phyloP scores from a whole-genome alignment of 345 rosid genomes.

The Eucalyptus shirleyi region DNA sequence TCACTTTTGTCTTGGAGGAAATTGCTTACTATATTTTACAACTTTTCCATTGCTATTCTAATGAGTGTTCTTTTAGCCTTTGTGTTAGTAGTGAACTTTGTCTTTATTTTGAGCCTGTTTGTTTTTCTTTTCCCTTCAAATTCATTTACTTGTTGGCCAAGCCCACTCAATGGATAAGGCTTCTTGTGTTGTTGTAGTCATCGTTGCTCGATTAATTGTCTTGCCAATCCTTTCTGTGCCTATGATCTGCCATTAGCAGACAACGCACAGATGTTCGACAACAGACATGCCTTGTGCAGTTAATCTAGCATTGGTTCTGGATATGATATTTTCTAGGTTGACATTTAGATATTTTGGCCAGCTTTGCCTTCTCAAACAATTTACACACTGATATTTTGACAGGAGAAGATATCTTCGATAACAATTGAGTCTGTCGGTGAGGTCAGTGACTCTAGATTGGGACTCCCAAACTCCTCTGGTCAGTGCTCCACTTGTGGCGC shows the following conservation, averaged over 20 bases:
- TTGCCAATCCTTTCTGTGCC: background rate
- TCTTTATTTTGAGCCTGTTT: background rate
- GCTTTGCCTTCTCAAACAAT: background rate
- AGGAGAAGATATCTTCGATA: slow-evolving; percentile 47
- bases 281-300: background rate
- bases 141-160: background rate
- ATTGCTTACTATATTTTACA: background rate
- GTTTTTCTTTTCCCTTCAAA: background rate
- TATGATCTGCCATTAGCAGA: background rate
- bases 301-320: background rate
- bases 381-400: background rate
- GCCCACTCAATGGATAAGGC: background rate
- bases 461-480: slow-evolving; percentile 59
- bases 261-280: background rate
- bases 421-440: slow-evolving; percentile 29
- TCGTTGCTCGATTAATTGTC: background rate
- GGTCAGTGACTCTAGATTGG: slow-evolving; percentile 64
- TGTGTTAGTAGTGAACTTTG: background rate
- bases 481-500: slow-evolving; percentile 66
- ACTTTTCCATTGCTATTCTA: background rate
- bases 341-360: background rate
- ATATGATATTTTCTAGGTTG: background rate
- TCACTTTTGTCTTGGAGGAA: background rate
- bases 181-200: background rate
- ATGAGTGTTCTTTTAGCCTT: background rate